Evolutionary conservation across 306 rosid genomes (phyloP), one percentile per base, ranked within the genome.

Genomic region (Glycine soja): DNA sequence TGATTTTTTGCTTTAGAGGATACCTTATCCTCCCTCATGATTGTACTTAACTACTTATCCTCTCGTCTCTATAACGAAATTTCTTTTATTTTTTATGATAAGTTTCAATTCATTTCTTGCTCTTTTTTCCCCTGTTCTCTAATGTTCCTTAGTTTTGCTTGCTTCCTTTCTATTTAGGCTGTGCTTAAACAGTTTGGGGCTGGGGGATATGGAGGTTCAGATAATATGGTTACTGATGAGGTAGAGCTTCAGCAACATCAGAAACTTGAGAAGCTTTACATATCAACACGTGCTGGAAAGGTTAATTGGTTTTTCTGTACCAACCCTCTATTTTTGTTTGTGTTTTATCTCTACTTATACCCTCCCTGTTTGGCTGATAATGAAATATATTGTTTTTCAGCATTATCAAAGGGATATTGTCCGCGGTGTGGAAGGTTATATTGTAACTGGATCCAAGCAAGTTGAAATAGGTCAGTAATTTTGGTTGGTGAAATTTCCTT

Each of bases 241-340:
- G 82, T 81, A 70, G 99, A 95, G 84, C 91, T 93, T 61, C 89
- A 82, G 46, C 97, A 87, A 62, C 99, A 95, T 86, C 99, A 93
- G 84, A 95, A 84, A 87, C 99, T 95, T 79, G 99, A 95, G 86
- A 93, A 89, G 86, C 97, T 95, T 75, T 93, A 95, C 87, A 87
- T 95, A 85, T 95, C 99, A 72, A 95, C 99, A 57, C 99, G 99
- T 51, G 98, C 94, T 30, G 98, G 93, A 85, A 95, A 95, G 99
- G 99, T 95, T 65, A 74, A 72, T 48, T 82, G 81, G 36, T 84
- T 86, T 70, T 76, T 42, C 74, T 74, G 10, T 82, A 75, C 77
- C 19, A 63, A 67, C 54, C 36, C 51, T 80, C 52, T 40, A 48
- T 32, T 72, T 50, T 82, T 61, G 80, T 83, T 75, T 59, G 14